These are phyloP conservation scores for Fusarium foetens DNA, from an alignment of 2,329 filamentous ascomycete species.

Conservation along the genomic window DNA sequence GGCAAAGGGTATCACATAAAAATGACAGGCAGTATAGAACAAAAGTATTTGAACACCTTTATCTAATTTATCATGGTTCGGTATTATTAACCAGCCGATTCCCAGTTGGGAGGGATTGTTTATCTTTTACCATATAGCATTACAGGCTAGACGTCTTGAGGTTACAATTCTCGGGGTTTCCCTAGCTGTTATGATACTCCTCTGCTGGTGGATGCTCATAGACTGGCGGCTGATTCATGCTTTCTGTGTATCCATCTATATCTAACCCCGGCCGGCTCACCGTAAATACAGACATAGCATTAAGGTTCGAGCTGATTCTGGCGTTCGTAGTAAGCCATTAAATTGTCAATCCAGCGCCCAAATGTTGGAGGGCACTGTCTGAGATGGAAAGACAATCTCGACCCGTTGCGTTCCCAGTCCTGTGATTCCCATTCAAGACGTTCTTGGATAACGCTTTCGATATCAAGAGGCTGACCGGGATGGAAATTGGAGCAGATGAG, in stretches of 20 bases:
- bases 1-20: not conserved
- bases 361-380: not conserved
- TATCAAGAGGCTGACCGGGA: not conserved
- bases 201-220: too few relatives aligned
- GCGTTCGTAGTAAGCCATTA: not conserved
- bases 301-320: not conserved
- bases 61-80: not conserved
- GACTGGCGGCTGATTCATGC: too few relatives aligned
- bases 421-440: not conserved
- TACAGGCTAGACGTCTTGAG: too few relatives aligned
- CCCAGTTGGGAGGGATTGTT: too few relatives aligned
- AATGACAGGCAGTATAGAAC: not conserved
- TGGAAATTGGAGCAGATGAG: not conserved
- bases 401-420: not conserved
- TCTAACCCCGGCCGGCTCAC: too few relatives aligned
- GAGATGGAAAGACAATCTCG: not conserved
- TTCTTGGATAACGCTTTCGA: not conserved
- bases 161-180: too few relatives aligned
- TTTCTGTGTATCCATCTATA: too few relatives aligned
- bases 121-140: too few relatives aligned
- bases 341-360: not conserved
- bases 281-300: too few relatives aligned
- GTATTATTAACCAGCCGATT: not conserved
- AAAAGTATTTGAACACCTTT: not conserved
- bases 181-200: too few relatives aligned